Percentiles rank a stretch among this genome's conserved stretches.
Evolutionary conservation across 208 protist species (phyloP).

Genomic region (Crithidia sp.): DNA sequence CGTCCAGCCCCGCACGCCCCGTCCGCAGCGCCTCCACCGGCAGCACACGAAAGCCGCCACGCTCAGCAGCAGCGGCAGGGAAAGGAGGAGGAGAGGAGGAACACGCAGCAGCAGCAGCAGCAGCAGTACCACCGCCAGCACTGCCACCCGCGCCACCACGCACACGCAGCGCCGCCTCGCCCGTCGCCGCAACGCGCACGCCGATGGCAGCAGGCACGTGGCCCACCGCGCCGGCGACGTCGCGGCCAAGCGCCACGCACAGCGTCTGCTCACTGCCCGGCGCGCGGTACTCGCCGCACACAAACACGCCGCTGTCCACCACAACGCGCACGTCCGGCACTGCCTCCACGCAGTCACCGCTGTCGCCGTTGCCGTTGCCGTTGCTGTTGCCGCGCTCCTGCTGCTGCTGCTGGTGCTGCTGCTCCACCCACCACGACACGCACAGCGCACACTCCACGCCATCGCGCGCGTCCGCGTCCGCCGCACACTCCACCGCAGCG

Average conservation of each 20-base stretch:
- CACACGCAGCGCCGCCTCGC: slow-evolving; percentile 50
- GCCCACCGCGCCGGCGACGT: slow-evolving; percentile 31
- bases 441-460: not conserved
- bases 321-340: slow-evolving; percentile 30
- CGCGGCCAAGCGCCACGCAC: slow-evolving; percentile 35
- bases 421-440: not conserved
- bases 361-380: not conserved
- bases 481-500: not conserved
- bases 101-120: too few relatives aligned
- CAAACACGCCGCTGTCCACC: slow-evolving; percentile 39
- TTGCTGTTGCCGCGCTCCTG: too few relatives aligned
- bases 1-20: slow-evolving; percentile 11
- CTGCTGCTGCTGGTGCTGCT: too few relatives aligned
- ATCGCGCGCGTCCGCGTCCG: not conserved
- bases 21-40: slow-evolving; percentile 41
- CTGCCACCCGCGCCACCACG: slow-evolving; percentile 4
- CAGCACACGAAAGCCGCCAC: slow-evolving; percentile 24
- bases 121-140: not conserved
- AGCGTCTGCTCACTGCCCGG: slow-evolving; percentile 22
- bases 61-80: not conserved
- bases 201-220: slow-evolving; percentile 28
- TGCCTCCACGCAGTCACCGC: not conserved
- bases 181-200: slow-evolving; percentile 37
- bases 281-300: slow-evolving; percentile 20
- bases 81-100: too few relatives aligned